Evolutionary conservation across 805 yeast genomes (phyloP).

Genomic region (Candida taoyuanica): DNA sequence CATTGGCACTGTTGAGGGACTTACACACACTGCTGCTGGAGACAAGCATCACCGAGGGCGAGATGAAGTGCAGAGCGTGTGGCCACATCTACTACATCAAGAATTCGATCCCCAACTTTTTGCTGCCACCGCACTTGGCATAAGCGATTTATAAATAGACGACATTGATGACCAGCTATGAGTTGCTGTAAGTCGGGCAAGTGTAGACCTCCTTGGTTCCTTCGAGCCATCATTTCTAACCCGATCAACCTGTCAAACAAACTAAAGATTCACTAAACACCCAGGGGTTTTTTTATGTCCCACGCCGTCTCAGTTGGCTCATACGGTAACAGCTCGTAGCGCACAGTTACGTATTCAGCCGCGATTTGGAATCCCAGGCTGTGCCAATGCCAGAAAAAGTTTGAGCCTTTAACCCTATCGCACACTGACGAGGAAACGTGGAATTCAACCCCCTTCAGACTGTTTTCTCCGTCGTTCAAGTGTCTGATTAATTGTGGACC

Average conservation of each 20-base stretch:
- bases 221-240: no score
- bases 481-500: no score
- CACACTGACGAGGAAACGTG: no score
- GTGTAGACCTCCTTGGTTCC: no score
- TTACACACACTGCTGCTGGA: slow-evolving; percentile 76
- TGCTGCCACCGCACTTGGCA: slow-evolving; percentile 92
- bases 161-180: background rate
- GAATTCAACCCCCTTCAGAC: no score
- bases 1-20: slow-evolving; percentile 57
- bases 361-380: background rate
- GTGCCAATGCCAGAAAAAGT: background rate
- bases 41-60: slow-evolving; percentile 83
- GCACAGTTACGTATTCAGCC: background rate
- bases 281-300: no score
- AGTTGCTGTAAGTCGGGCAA: background rate
- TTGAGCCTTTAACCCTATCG: background rate
- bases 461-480: no score
- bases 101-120: slow-evolving; percentile 89
- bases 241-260: no score
- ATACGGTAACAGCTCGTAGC: no score
- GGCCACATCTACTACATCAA: slow-evolving; percentile 85
- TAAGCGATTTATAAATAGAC: slow-evolving; percentile 10
- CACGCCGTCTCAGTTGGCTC: no score
- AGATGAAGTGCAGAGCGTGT: slow-evolving; percentile 84
- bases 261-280: no score